Percentiles rank a stretch among this genome's conserved stretches.
Conservation (phyloP, 176 grass and related monocot genomes). For the Phragmites australis region DNA sequence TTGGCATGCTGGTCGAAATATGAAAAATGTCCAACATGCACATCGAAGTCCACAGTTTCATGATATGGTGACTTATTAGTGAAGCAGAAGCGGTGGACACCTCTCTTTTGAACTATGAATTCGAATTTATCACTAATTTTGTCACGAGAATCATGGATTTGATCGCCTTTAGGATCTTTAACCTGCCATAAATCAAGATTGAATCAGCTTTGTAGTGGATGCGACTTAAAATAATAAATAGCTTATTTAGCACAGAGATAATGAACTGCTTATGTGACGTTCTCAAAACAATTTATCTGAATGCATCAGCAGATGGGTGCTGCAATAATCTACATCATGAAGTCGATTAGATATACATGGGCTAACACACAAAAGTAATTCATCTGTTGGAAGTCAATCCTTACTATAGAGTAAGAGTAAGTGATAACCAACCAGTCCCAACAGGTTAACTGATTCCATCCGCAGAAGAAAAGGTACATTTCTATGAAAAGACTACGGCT, state of each 20-base stretch:
- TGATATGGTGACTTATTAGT: constrained; percentile 86
- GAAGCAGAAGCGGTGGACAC: constrained; percentile 86
- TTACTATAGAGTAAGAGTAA: background rate
- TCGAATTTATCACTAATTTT: constrained; percentile 93
- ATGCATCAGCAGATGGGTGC: background rate
- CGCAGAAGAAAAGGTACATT: background rate
- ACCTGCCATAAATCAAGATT: constrained; percentile 49
- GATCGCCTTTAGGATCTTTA: constrained; percentile 64
- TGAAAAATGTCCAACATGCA: constrained; percentile 73
- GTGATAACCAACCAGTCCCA: background rate
- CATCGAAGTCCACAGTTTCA: constrained; percentile 93
- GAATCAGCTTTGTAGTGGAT: constrained; percentile 8
- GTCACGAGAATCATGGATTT: constrained; percentile 74
- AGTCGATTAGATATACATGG: background rate
- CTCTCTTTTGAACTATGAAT: constrained; percentile 77
- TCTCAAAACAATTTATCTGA: background rate
- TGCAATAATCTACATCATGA: background rate
- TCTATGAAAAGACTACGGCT: background rate
- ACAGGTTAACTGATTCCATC: background rate
- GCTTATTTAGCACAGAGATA: background rate
- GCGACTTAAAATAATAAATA: background rate
- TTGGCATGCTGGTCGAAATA: constrained; percentile 87
- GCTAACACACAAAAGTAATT: background rate
- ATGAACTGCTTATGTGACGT: background rate
- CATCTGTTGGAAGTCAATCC: background rate